Evolutionary conservation across 306 rosid species (phyloP), one percentile per base, ranked within the genome.

Genomic region (Sophora flavescens): DNA sequence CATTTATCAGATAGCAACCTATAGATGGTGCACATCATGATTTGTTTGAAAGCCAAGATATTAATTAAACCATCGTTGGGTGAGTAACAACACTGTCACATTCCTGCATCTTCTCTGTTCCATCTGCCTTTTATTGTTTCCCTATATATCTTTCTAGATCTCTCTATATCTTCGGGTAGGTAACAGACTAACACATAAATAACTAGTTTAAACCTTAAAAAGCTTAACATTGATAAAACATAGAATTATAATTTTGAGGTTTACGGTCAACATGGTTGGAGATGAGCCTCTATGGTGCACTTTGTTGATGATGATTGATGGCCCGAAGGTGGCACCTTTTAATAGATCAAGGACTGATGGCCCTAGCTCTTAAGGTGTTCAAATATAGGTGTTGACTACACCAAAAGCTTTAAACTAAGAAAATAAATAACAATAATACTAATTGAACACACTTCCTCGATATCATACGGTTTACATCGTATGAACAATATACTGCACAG

Each of bases 1-100:
- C 81, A 74, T 76, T 2, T 33, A 74, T 82, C 84, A 56, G 78
- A 80, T 78, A 58, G 86, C 26, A 81, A 78, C 80, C 72, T 70
- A 68, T 70, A 64, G 57, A 74, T 66, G 64, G 86, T 72, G 61
- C 50, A 36, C 78, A 84, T 89, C 59, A 87, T 84, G 57, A 57
- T 63, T 82, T 75, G 73, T 87, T 87, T 91, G 89, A 84, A 89
- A 86, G 87, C 83, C 73, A 78, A 80, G 83, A 86, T 22, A n/a
- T 77, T 72, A 78, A 89, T 41, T 41, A 41, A 41, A 68, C 89
- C 60, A 63, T 85, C 83, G 79, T 84, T 81, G 87, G 89, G 90
- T 88, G 41, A 57, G 81, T 78, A 70, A 14, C 81, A 26, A 50
- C 81, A 72, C 13, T 65, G 41, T 87, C 72, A 54, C 72, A 70